A percentile compares a stretch with the other conserved stretches of the same genome.
Conservation (phyloP, 1,139 yeast species). For the Hemisphaericaspora subhashii region DNA sequence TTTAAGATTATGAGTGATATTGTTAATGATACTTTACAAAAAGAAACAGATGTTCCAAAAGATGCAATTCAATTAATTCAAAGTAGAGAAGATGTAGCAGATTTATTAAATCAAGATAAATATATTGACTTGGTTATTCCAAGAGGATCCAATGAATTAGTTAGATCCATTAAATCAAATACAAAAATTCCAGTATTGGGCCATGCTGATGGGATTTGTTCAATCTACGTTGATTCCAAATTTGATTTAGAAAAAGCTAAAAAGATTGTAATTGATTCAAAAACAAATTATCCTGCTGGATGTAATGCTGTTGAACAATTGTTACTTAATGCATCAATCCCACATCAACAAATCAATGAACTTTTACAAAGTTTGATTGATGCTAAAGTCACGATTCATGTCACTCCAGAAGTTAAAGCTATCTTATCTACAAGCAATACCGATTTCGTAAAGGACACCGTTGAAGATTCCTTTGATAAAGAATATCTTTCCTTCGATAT, state of each 20-base stretch:
- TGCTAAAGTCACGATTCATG: conserved; percentile 74
- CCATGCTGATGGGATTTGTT: conserved; percentile 97
- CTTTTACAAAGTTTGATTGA: conserved; percentile 51
- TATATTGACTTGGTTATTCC: conserved; percentile 96
- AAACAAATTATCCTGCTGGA: conserved; percentile 97
- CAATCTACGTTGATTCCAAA: conserved; percentile 74
- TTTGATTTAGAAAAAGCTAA: conserved; percentile 79
- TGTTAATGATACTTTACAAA: conserved; percentile 57
- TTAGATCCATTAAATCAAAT: conserved; percentile 75
- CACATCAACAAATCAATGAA: conserved; percentile 35
- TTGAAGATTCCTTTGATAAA: conserved; percentile 65
- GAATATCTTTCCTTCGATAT: conserved; percentile 84
- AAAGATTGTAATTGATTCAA: conserved; percentile 76
- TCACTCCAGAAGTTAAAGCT: conserved; percentile 51
- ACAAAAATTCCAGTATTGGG: conserved; percentile 97
- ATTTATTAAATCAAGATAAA: conserved; percentile 77
- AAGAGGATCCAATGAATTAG: conserved; percentile 91
- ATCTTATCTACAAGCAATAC: conserved; percentile 14
- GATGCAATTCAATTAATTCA: conserved; percentile 84
- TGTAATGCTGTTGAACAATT: conserved; percentile 95
- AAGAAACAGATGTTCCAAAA: conserved; percentile 67
- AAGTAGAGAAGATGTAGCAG: conserved; percentile 87
- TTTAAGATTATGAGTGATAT: conserved; percentile 79
- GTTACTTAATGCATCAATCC: conserved; percentile 60
- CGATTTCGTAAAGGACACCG: conserved; percentile 35